A percentile compares a stretch with the other conserved stretches of the same genome.
Evolutionary conservation across 1,284 basidiomycete genomes (phyloP).

Genomic region (Pascua sp.): DNA sequence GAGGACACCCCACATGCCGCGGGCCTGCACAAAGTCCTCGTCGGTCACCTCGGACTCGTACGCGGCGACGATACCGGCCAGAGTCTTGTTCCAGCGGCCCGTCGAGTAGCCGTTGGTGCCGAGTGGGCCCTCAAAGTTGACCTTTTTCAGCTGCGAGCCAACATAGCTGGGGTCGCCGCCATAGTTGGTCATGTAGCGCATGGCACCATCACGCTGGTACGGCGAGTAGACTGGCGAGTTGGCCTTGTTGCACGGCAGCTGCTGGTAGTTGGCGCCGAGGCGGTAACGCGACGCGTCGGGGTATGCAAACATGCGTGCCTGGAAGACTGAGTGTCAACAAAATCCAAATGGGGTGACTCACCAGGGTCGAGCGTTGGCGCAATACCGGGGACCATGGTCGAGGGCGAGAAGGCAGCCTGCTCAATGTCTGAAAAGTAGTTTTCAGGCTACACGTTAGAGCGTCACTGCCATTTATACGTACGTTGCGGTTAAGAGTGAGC

Average conservation of each 20-base stretch:
- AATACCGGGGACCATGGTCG: constrained; percentile 77
- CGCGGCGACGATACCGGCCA: neutral
- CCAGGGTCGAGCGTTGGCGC: constrained; percentile 78
- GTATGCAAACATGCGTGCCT: constrained; percentile 90
- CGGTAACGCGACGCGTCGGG: constrained; percentile 86
- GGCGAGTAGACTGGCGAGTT: constrained; percentile 52
- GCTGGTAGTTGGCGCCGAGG: constrained; percentile 67
- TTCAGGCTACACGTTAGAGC: constrained; percentile 47
- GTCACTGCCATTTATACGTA: neutral
- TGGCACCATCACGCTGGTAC: constrained; percentile 51
- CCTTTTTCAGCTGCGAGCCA: constrained; percentile 56
- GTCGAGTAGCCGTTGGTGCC: constrained; percentile 50
- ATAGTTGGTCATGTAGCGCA: constrained; percentile 6
- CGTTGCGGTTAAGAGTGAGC: constrained; percentile 71
- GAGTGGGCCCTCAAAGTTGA: constrained; percentile 80
- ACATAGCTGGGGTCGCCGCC: constrained; percentile 8
- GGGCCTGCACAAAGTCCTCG: constrained; percentile 8
- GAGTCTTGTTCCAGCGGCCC: neutral
- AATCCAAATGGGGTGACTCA: too few relatives aligned
- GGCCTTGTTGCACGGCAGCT: constrained; percentile 83
- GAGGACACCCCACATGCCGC: constrained; percentile 5
- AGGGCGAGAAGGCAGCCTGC: constrained; percentile 63
- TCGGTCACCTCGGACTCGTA: constrained; percentile 10
- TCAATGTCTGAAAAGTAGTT: constrained; percentile 65
- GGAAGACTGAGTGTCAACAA: constrained; percentile 57